Conservation (phyloP, 495 filamentous ascomycete genomes). For the Evansstolkia leycettana region DNA sequence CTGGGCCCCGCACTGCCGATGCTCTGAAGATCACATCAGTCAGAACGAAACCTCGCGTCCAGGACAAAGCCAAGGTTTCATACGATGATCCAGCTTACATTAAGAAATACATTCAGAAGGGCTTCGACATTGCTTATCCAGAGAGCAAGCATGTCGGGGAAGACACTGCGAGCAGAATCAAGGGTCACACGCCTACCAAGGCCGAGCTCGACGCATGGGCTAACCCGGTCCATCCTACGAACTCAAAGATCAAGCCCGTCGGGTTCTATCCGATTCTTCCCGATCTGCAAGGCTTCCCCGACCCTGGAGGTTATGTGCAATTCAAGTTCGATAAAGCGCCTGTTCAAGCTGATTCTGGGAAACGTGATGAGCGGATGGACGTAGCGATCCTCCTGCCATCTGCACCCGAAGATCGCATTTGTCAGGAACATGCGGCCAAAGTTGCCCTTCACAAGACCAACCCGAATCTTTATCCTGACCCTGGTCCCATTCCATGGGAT, state of each 20-base stretch:
- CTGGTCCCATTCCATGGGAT: slow-evolving; percentile 51
- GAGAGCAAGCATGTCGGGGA: slow-evolving; percentile 45
- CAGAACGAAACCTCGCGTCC: slow-evolving; percentile 26
- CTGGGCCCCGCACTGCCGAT: slow-evolving; percentile 37
- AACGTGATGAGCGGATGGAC: slow-evolving; percentile 73
- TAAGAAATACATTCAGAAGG: slow-evolving; percentile 66
- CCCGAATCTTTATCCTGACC: slow-evolving; percentile 45
- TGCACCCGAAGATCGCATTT: slow-evolving; percentile 34
- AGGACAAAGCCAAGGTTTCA: slow-evolving; percentile 31
- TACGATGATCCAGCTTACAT: slow-evolving; percentile 76
- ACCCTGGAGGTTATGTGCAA: slow-evolving; percentile 72
- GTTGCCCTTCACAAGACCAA: slow-evolving; percentile 49
- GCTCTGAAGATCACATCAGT: slow-evolving; percentile 25
- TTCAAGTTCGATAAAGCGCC: slow-evolving; percentile 85
- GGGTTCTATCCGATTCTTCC: slow-evolving; percentile 75
- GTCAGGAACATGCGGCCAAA: slow-evolving; percentile 36
- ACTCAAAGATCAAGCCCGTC: slow-evolving; percentile 63
- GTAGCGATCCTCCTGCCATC: slow-evolving; percentile 63
- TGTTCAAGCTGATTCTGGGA: slow-evolving; percentile 36
- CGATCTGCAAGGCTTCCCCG: slow-evolving; percentile 79
- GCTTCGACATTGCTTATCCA: slow-evolving; percentile 74
- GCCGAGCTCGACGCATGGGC: slow-evolving; percentile 57
- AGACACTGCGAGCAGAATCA: slow-evolving; percentile 35
- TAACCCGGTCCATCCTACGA: slow-evolving; percentile 68
- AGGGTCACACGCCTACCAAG: slow-evolving; percentile 41